Conservation (phyloP, 331 rosid species). For the Rosa hybrid region DNA sequence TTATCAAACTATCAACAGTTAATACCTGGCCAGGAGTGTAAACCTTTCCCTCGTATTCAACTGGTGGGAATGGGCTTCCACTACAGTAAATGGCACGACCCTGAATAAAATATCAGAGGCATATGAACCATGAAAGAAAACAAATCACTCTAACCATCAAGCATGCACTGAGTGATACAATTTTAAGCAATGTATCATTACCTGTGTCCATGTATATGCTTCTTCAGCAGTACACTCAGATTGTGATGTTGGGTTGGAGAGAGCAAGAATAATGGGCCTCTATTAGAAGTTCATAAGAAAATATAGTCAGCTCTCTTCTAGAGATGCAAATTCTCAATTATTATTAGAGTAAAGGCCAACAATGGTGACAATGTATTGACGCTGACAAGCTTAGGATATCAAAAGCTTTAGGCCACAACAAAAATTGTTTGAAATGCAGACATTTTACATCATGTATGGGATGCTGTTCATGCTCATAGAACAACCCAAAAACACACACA, state of each 20-base stretch:
- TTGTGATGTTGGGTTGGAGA: slow-evolving; percentile 95
- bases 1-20: slow-evolving; percentile 7
- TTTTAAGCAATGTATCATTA: slow-evolving; percentile 28
- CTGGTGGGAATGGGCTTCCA: slow-evolving; percentile 86
- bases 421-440: background rate
- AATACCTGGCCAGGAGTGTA: slow-evolving; percentile 88
- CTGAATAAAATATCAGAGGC: slow-evolving; percentile 36
- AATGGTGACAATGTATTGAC: background rate
- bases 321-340: slow-evolving; percentile 9
- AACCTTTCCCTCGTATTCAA: slow-evolving; percentile 72
- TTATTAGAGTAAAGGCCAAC: background rate
- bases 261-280: slow-evolving; percentile 86
- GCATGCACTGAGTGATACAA: background rate
- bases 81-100: slow-evolving; percentile 87
- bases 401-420: background rate
- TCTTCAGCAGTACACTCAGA: slow-evolving; percentile 98
- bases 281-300: slow-evolving; percentile 29
- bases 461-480: background rate
- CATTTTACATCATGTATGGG: background rate
- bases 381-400: background rate
- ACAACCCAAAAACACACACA: background rate
- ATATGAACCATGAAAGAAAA: slow-evolving; percentile 16
- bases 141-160: background rate
- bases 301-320: slow-evolving; percentile 20
- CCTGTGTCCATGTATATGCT: slow-evolving; percentile 90